phyloP scores from a whole-genome alignment of 2,329 filamentous ascomycete genomes.

The Coniochaeta sp. region DNA sequence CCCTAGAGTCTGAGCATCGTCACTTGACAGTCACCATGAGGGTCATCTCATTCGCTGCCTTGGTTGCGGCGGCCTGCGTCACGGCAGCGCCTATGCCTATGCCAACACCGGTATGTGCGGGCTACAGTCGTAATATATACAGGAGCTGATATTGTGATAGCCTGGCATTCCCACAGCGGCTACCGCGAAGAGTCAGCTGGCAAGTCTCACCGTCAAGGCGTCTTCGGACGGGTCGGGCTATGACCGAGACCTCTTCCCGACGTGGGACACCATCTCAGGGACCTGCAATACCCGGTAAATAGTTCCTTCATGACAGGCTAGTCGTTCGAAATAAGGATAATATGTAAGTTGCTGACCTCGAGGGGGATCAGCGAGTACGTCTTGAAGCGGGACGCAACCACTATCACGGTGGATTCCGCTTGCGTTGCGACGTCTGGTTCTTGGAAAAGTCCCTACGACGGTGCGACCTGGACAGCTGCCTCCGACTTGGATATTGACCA shows the following conservation, averaged over 20 bases:
- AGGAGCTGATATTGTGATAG: constrained; percentile 14
- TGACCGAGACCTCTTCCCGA: constrained; percentile 60
- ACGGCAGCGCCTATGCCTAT: neutral
- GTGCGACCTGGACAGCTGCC: constrained; percentile 58
- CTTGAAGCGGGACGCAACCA: constrained; percentile 63
- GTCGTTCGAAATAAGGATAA: too few relatives aligned
- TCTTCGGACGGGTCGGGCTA: constrained; percentile 50
- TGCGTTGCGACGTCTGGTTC: constrained; percentile 59
- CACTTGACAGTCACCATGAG: neutral
- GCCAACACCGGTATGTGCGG: neutral
- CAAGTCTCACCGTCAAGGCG: constrained; percentile 47
- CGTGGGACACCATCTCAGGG: constrained; percentile 60
- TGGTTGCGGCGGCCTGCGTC: neutral
- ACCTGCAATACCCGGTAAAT: constrained; percentile 60
- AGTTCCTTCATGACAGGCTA: too few relatives aligned
- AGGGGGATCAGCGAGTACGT: constrained; percentile 51
- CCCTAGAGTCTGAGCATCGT: neutral
- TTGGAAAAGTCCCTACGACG: constrained; percentile 70
- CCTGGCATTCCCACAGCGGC: constrained; percentile 56
- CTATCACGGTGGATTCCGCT: constrained; percentile 47
- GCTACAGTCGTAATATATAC: neutral
- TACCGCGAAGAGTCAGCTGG: constrained; percentile 50
- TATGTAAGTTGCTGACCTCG: neutral
- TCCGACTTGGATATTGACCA: constrained; percentile 77
- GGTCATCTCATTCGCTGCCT: neutral